Evolutionary conservation across 2,329 filamentous ascomycete species (phyloP), one percentile per base, ranked within the genome.

Genomic region (Colletotrichum aenigma): DNA sequence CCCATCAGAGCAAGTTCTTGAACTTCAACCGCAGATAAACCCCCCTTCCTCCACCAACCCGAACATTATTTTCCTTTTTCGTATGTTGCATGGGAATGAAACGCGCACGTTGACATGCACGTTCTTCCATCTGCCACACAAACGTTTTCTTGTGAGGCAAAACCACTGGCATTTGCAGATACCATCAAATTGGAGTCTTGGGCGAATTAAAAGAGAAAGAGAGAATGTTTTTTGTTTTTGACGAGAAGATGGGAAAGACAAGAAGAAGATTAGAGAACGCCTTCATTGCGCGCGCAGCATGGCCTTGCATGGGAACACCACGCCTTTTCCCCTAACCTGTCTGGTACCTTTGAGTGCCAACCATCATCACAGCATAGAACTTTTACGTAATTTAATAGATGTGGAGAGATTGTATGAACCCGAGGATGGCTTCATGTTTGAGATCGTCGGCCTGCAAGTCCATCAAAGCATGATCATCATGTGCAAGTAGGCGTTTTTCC

Each of bases 11-110:
- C 75, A 87, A 88, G 66, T 90, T 87, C 82, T 78, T 91, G 64
- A 90, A 91, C 82, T 90, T 88, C 80, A 90, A 91, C 83, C 85
- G 86, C 78, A 84, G 88, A 77, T 89, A 79, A 83, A 28, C 10
- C 16, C 26, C 7, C n/a, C 10, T 26, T 48, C 32, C 60, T 30
- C 34, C 28, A 32, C 21, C 38, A 21, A 18, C n/a, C 52, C 13
- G 48, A 24, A 21, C 30, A 12, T 36, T 56, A 26, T 68, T 58
- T 58, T 34, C 60, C 62, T 68, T n/a, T 55, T 65, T 43, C 60
- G 58, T 74, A 58, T 68, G 64, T 75, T 75, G 64, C 52, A 32
- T 65, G 18, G 43, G 36, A 62, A 16, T 36, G 15, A 12, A 64
- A 58, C 65, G 65, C 68, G 73, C 70, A 55, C 65, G 6, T n/a